Evolutionary conservation across 306 rosid genomes (phyloP).

Genomic region (Begonia masoniana): DNA sequence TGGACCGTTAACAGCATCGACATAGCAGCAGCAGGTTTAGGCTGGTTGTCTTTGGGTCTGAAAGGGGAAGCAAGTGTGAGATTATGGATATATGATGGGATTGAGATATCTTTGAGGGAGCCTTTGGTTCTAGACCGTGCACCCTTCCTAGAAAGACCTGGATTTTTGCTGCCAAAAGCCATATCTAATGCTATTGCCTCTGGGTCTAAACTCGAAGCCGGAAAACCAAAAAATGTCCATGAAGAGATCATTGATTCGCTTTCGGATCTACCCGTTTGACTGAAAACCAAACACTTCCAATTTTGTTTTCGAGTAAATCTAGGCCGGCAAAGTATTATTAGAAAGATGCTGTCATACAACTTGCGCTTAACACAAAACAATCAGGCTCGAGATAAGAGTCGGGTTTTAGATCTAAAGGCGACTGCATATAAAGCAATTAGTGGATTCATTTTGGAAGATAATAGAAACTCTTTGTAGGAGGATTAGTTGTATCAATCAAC

Average conservation of each 20-base stretch:
- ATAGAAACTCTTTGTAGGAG: no score
- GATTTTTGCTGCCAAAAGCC: conserved; percentile 80
- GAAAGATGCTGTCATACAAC: no score
- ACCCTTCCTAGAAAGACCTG: conserved; percentile 57
- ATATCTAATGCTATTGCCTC: conserved; percentile 55
- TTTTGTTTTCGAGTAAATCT: no score
- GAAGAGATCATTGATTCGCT: conserved; percentile 26
- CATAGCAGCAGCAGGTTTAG: conserved; percentile 64
- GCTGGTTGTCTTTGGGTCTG: conserved; percentile 73
- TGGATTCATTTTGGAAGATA: no score
- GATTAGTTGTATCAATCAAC: no score
- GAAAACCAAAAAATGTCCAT: conserved; percentile 35
- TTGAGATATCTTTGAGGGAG: conserved; percentile 64
- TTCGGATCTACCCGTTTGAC: conserved; percentile 29
- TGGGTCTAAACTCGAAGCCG: conserved; percentile 56
- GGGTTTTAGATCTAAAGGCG: no score
- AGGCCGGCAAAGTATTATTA: no score
- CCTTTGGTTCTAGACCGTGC: conserved; percentile 89
- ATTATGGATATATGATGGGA: conserved; percentile 59
- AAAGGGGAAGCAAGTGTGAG: conserved; percentile 78
- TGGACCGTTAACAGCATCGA: conserved; percentile 79
- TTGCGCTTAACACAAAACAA: no score
- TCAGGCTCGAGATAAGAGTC: no score
- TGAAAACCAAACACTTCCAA: not conserved
- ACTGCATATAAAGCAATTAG: no score